A percentile compares a stretch with the other conserved stretches of the same genome.
Conservation (phyloP, 345 rosid species). For the Eucalyptus marginata region DNA sequence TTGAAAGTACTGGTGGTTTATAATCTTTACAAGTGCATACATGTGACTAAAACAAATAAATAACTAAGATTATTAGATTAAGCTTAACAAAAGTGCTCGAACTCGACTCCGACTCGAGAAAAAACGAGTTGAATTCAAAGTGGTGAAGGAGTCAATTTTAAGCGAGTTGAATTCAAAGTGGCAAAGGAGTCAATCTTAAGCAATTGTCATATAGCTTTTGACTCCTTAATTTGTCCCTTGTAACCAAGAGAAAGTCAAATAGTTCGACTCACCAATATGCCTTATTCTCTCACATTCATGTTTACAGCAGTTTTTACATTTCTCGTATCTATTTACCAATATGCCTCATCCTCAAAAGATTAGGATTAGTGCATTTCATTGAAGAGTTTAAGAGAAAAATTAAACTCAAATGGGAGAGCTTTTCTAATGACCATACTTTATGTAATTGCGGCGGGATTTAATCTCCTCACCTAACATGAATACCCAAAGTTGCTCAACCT, state of each 20-base stretch:
- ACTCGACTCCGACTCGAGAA: neutral
- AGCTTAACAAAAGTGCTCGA: neutral
- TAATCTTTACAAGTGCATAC: neutral
- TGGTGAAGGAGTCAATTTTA: neutral
- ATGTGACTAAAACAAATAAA: neutral
- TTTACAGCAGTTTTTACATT: neutral
- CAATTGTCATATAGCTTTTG: neutral
- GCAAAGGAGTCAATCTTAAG: neutral
- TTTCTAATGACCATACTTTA: neutral
- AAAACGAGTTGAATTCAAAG: neutral
- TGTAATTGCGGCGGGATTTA: neutral
- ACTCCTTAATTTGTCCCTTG: neutral
- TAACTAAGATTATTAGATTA: neutral
- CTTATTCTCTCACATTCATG: neutral
- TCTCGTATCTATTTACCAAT: accelerated
- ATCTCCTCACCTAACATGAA: neutral
- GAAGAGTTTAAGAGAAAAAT: neutral
- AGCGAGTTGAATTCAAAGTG: neutral
- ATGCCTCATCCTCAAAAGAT: neutral
- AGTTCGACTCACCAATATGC: neutral
- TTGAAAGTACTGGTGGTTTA: neutral
- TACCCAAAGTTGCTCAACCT: neutral
- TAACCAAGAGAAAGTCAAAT: neutral
- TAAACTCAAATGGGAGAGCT: neutral
- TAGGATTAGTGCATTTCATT: neutral